Evolutionary conservation across 2,329 filamentous ascomycete species (phyloP), one percentile per base, ranked within the genome.

Genomic region (Zasmidium cellare): DNA sequence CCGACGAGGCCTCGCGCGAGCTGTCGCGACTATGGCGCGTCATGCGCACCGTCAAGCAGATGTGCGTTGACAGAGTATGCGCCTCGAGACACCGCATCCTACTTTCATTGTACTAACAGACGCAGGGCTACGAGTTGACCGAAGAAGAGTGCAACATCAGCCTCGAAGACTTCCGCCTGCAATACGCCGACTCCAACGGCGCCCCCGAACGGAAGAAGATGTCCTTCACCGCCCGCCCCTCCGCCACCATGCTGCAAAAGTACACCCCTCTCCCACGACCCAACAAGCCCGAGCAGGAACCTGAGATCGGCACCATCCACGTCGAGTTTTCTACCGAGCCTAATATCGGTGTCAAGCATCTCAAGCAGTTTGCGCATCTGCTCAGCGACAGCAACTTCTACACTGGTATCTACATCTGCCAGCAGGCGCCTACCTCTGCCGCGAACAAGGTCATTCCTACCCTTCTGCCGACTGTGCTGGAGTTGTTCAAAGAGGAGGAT

Each of bases 401-500:
- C 77, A 92, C 89, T 11, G 94, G 94, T 64, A 90, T 99, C 74
- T 91, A 97, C 78, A 85, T 99, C 68, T 92, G 91, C 57, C 84
- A 88, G 71, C 88, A 88, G 49, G 81, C 90, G 48, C 89, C 97
- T 59, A 96, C 92, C 0, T 84, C 91, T 24, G 89, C 92, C 60
- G 93, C 92, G 38, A 86, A 93, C 74, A 96, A 96, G 79, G 87
- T 92, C 66, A 88, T 96, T 67, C 87, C 87, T 64, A 87, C 88
- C 59, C 86, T 93, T 57, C 85, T 89, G 67, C 86, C 87, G 61
- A 89, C 89, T 55, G 86, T 90, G 71, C 91, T 97, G 71, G 94
- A 99, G 80, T 91, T 91, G 73, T 99, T 99, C 80, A 85, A 93
- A 68, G 94, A 97, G 81, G 89, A 94, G 74, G 94, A 99, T 77